These are phyloP conservation scores for Kazachstania sp. DNA, from an alignment of 1,139 yeast genomes.

Conservation along the genomic window DNA sequence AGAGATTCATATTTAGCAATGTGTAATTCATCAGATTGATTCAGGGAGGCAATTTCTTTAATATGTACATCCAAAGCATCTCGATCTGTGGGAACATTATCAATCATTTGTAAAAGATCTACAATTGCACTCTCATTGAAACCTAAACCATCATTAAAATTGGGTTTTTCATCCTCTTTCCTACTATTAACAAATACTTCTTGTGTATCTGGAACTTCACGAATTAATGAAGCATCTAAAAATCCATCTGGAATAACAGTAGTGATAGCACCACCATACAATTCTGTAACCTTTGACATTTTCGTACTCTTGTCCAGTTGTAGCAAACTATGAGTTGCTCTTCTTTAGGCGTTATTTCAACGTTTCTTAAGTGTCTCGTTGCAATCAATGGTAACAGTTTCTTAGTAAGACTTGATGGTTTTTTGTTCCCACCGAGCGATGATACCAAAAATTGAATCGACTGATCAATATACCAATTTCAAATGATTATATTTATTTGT, in stretches of 20 bases:
- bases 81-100: constrained; percentile 30
- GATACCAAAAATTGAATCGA: too few relatives aligned
- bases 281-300: constrained; percentile 8
- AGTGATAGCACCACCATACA: constrained; percentile 76
- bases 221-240: constrained; percentile 60
- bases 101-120: constrained; percentile 60
- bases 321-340: too few relatives aligned
- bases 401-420: too few relatives aligned
- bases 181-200: constrained; percentile 18
- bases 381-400: too few relatives aligned
- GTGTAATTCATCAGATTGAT: constrained; percentile 29
- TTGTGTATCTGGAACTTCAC: constrained; percentile 59
- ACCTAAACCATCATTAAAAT: constrained; percentile 30
- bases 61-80: constrained; percentile 37
- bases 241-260: constrained; percentile 47
- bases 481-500: too few relatives aligned
- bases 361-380: too few relatives aligned
- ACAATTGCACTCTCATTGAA: constrained; percentile 56
- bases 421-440: too few relatives aligned
- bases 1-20: constrained; percentile 13
- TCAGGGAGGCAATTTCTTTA: constrained; percentile 36
- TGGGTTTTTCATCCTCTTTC: not conserved
- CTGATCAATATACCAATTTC: too few relatives aligned
- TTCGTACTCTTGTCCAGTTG: not conserved
- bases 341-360: too few relatives aligned